Evolutionary conservation across 2,329 filamentous ascomycete species (phyloP).

Genomic region (Colletotrichum costaricense): DNA sequence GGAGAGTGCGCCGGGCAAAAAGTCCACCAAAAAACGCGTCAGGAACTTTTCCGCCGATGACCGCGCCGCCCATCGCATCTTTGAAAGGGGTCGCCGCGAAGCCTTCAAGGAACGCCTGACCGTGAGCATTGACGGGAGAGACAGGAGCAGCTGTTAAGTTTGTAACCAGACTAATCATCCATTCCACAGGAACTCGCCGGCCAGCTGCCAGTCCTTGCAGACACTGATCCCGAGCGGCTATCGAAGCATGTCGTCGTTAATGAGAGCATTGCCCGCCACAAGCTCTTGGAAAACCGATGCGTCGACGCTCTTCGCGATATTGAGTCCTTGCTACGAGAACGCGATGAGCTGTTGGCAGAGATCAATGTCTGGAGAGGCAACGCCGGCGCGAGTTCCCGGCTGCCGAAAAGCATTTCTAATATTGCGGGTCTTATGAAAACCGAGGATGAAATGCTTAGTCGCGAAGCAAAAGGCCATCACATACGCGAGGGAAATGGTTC

Average conservation of each 20-base stretch:
- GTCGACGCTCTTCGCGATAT: conserved; percentile 37
- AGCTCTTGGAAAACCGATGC: conserved; percentile 38
- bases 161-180: not conserved
- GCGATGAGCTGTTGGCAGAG: conserved; percentile 43
- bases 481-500: not conserved
- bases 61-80: conserved; percentile 52
- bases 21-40: conserved; percentile 45
- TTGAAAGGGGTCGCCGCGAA: conserved; percentile 54
- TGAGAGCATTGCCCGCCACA: conserved; percentile 47
- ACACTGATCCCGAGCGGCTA: conserved; percentile 48
- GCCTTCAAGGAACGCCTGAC: conserved; percentile 52
- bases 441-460: conserved; percentile 20
- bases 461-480: not conserved
- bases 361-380: conserved; percentile 40
- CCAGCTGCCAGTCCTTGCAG: conserved; percentile 47
- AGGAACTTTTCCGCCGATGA: conserved; percentile 54
- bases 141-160: not conserved
- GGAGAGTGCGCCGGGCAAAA: conserved; percentile 8
- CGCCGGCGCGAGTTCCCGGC: conserved; percentile 12
- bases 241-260: conserved; percentile 54
- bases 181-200: conserved; percentile 46
- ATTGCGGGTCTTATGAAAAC: conserved; percentile 13
- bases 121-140: conserved; percentile 38
- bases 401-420: not conserved
- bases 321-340: conserved; percentile 39